phyloP scores from a whole-genome alignment of 148 eudicot genomes.

The Simmondsia chinensis region DNA sequence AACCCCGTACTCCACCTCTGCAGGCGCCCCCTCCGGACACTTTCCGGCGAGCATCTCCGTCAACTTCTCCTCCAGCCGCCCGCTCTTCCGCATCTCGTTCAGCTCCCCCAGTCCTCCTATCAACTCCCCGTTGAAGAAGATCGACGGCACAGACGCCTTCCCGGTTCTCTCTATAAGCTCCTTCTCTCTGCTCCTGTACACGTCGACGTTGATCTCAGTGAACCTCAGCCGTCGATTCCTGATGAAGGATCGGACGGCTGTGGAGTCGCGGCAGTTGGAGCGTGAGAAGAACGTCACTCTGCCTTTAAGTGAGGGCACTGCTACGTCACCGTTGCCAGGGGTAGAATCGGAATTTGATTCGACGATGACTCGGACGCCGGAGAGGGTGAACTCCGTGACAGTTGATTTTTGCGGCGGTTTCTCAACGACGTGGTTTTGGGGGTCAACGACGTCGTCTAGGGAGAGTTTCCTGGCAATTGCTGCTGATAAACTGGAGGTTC shows the following conservation, averaged over 20 bases:
- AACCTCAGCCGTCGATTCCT: slow-evolving; percentile 47
- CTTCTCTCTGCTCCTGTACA: slow-evolving; percentile 50
- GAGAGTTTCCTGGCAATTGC: slow-evolving; percentile 43
- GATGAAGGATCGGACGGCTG: slow-evolving; percentile 63
- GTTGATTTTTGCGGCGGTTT: no score
- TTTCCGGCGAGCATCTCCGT: slow-evolving; percentile 54
- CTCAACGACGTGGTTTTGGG: no score
- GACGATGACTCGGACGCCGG: slow-evolving; percentile 70
- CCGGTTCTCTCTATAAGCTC: slow-evolving; percentile 64
- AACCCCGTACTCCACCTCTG: slow-evolving; percentile 70
- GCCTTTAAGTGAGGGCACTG: slow-evolving; percentile 32
- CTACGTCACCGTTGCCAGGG: not conserved
- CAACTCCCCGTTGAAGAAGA: slow-evolving; percentile 76
- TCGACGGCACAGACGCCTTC: slow-evolving; percentile 54
- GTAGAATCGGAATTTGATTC: not conserved
- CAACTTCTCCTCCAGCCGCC: slow-evolving; percentile 40
- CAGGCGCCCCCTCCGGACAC: slow-evolving; percentile 76
- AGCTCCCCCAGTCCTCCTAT: slow-evolving; percentile 81
- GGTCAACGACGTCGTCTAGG: slow-evolving; percentile 4
- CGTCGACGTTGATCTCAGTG: slow-evolving; percentile 85
- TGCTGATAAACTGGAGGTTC: slow-evolving; percentile 40
- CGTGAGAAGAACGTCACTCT: slow-evolving; percentile 78
- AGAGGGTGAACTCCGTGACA: slow-evolving; percentile 65
- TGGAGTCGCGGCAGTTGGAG: slow-evolving; percentile 83
- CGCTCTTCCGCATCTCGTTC: slow-evolving; percentile 70